Percentiles rank a stretch among this genome's conserved stretches.
phyloP scores from a whole-genome alignment of 176 grass and related monocot genomes.

The Ensete ventricosum region DNA sequence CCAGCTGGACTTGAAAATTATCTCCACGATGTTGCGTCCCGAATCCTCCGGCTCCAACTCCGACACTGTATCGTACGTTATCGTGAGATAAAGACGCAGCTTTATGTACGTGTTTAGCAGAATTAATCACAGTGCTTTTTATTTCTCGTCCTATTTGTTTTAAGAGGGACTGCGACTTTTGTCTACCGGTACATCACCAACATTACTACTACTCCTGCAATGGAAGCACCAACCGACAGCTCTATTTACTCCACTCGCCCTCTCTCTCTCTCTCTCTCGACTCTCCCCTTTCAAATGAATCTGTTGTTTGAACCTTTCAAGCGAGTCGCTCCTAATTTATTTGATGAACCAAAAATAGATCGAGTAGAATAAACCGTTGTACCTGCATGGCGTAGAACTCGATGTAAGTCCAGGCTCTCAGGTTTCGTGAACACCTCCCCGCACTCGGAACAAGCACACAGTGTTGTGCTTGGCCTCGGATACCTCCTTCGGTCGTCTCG shows the following conservation, averaged over 20 bases:
- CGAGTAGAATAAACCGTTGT: neutral
- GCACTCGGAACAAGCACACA: constrained; percentile 61
- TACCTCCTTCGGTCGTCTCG: constrained; percentile 33
- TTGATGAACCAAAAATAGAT: no score
- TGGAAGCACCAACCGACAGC: no score
- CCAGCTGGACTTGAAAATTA: constrained; percentile 99
- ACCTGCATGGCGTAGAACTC: constrained; percentile 74
- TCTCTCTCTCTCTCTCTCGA: no score
- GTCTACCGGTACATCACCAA: no score
- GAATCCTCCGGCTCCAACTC: constrained; percentile 89
- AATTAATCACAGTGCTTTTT: no score
- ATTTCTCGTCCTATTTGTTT: no score
- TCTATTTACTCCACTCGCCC: no score
- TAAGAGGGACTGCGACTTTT: no score
- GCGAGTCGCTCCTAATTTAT: no score
- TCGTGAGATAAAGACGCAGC: no score
- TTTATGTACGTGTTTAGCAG: no score
- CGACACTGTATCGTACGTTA: constrained; percentile 37
- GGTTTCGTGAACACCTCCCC: constrained; percentile 80
- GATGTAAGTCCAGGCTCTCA: constrained; percentile 82
- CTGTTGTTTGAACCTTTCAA: neutral
- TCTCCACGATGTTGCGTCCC: constrained; percentile 90
- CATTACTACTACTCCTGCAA: no score
- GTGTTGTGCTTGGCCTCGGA: constrained; percentile 48
- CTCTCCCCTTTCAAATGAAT: neutral